phyloP scores from a whole-genome alignment of 2,329 filamentous ascomycete genomes.

The Didymosphaeria variabile region DNA sequence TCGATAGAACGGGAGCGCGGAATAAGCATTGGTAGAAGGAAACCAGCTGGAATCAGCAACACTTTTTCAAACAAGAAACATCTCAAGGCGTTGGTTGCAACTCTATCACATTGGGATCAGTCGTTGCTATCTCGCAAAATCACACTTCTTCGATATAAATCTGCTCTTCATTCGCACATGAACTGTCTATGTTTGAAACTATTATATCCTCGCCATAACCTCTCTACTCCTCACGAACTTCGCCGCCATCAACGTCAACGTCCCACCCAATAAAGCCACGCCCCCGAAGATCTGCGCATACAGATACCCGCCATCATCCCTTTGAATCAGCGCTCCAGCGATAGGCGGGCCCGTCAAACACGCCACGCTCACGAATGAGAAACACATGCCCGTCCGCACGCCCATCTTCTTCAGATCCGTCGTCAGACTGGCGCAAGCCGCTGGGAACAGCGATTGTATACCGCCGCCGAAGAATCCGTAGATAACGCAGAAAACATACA shows the following conservation, averaged over 20 bases:
- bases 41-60: too few relatives aligned
- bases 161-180: too few relatives aligned
- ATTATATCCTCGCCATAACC: conserved; percentile 11
- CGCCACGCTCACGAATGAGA: conserved; percentile 37
- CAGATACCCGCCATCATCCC: conserved; percentile 49
- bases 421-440: conserved; percentile 55
- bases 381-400: conserved; percentile 57
- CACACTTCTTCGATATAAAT: too few relatives aligned
- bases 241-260: conserved; percentile 10
- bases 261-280: neutral
- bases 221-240: conserved; percentile 11
- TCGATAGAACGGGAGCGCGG: too few relatives aligned
- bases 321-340: conserved; percentile 47
- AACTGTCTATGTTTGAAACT: neutral
- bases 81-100: too few relatives aligned
- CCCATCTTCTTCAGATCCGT: conserved; percentile 53
- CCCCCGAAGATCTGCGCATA: conserved; percentile 50
- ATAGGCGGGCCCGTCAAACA: conserved; percentile 39
- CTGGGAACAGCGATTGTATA: conserved; percentile 55
- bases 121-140: too few relatives aligned
- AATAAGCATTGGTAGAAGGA: too few relatives aligned
- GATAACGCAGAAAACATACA: conserved; percentile 55
- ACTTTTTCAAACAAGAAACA: too few relatives aligned
- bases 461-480: conserved; percentile 60
- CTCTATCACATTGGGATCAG: too few relatives aligned